Base-by-base conservation (phyloP, 805 yeast genomes). In the Hanseniaspora guilliermondii region DNA sequence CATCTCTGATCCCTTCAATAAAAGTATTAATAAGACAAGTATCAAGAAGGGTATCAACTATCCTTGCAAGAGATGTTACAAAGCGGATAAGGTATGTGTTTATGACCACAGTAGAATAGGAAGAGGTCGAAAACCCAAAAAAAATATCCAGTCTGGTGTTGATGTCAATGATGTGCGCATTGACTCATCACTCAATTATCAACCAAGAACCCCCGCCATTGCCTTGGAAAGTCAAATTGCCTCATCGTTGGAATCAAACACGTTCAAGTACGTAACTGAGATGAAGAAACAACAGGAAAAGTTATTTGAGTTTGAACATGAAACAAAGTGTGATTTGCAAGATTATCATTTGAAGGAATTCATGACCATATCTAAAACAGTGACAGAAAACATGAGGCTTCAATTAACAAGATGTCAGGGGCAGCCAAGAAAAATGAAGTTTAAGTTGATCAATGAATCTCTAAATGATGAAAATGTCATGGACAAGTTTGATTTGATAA, bases 21-120 rank as follows among this genome's bases (percentile, higher is more conserved):
- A 39, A 16, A 22, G 33, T 14, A 36, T 36, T 6, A 40, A 61
- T 27, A 36, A 36, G 6, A 36, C 35, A 11, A 19, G 46, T 54
- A 36, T 52, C 6, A 53, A 61, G 35, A 64, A 71, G 32, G 76
- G 82, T 56, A 80, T 81, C 9, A 65, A 72, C 2, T 80, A 83
- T 3, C 79, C 89, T 0, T 88, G 97, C 67, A 68, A 76, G 12
- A 73, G 96, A 41, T 88, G 97, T 63, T 58, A 76, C 24, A 84
- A 80, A 64, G 73, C 83, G 30, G 74, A 76, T 40, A 73, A 80
- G 58, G 66, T 66, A 35, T 88, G 97, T 68, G 81, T 79, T 57
- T 79, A 83, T 53, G 87, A 85, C 59, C 62, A 78, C 16, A 74
- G 77, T 17, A 84, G 79, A 52, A 70, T 80, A 9, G 72, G 82